These are phyloP conservation scores for Aegilops umbellulata DNA, from an alignment of 176 grass and related monocot genomes.

Conservation along the genomic window DNA sequence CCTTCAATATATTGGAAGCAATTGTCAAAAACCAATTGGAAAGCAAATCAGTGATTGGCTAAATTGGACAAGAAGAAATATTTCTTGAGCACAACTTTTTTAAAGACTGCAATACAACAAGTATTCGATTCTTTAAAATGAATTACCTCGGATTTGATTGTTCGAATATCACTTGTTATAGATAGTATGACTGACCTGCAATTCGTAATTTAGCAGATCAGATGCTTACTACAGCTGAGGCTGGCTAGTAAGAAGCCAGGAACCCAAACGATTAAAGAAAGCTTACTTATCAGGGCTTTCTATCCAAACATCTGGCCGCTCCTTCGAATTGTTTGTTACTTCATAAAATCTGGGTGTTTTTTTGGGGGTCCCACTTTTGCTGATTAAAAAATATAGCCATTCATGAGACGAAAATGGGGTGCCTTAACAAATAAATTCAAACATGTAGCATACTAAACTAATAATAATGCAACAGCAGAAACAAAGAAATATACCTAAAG, in stretches of 20 bases:
- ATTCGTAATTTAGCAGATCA: constrained; percentile 44
- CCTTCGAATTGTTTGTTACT: constrained; percentile 98
- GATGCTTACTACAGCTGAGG: constrained; percentile 26
- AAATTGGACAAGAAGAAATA: constrained; percentile 14
- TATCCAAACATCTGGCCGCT: constrained; percentile 99
- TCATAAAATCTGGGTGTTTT: constrained; percentile 76
- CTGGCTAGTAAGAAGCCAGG: constrained; percentile 20
- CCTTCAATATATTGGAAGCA: constrained; percentile 50
- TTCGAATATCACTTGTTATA: constrained; percentile 96
- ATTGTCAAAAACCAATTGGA: constrained; percentile 24
- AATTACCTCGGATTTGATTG: constrained; percentile 91
- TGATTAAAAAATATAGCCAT: constrained; percentile 35
- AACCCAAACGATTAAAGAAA: constrained; percentile 20
- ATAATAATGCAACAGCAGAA: constrained; percentile 31
- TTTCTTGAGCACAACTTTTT: constrained; percentile 8
- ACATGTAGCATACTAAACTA: not conserved
- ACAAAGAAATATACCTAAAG: constrained; percentile 63
- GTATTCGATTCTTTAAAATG: constrained; percentile 7
- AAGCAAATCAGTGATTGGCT: constrained; percentile 22
- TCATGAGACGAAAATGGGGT: constrained; percentile 8
- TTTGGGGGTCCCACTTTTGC: constrained; percentile 90
- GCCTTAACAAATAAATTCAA: constrained; percentile 18
- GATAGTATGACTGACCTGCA: constrained; percentile 85
- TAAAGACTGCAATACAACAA: constrained; percentile 14
- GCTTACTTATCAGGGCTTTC: constrained; percentile 91